Base-by-base conservation (phyloP, 2,329 filamentous ascomycete species). In the Talaromyces verruculosus region DNA sequence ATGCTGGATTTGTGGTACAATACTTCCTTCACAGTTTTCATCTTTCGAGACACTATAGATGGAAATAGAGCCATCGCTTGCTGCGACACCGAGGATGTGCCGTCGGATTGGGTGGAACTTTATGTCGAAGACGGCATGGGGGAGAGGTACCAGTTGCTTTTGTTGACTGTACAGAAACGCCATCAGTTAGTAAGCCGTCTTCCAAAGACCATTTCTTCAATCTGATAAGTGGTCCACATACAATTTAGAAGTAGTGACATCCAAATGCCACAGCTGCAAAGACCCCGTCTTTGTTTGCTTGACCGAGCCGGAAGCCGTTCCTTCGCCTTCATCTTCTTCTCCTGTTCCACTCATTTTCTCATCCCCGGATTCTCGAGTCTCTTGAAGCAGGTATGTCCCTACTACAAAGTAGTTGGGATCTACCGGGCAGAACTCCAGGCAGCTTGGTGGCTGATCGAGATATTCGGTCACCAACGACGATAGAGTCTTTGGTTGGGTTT, bases 71-170 rank as follows among this genome's bases (percentile, higher is more conserved):
- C 78, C 69, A 76, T 90, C 91, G 68, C 92, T 97, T 1, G 91
- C 91, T 8, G 92, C 91, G 2, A 89, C 87, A 10, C 88, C 92
- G 63, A 96, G 84, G 3, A 90, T 79, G 35, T 84, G 82, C 60
- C 77, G 79, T 63, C 82, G 75, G 61, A 78, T 73, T 1, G 85
- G 87, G 67, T 89, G 87, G 76, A 97, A 98, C 71, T 93, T 91
- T 35, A 97, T 81, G 75, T 97, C 93, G 63, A 97, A 84, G 33
- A 97, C 85, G 5, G 92, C 93, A 62, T 88, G 92, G 3, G 88
- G 85, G 25, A 91, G 87, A 5, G 81, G 72, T 4, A 89, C 69
- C 0, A 84, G 89, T 73, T 91, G 86, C 4, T 89, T 72, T 65
- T 84, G 80, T 1, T 76, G 76, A 70, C 88, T 90, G 67, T 71